These are phyloP conservation scores for Astragalus glycyphyllos DNA, from an alignment of 306 rosid genomes.

Conservation along the genomic window DNA sequence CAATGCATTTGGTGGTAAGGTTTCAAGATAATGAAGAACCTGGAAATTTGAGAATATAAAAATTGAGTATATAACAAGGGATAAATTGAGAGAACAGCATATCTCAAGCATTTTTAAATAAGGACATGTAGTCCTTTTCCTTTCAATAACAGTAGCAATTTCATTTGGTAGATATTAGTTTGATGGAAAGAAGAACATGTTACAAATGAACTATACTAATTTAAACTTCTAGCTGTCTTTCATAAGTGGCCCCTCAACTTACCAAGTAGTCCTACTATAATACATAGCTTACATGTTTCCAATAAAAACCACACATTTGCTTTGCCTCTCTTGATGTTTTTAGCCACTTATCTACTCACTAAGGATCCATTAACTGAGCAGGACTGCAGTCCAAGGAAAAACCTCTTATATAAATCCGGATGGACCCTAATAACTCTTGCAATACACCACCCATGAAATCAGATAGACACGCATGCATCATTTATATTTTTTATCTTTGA, in stretches of 20 bases:
- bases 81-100: slow-evolving; percentile 19
- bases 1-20: slow-evolving; percentile 77
- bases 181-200: slow-evolving; percentile 34
- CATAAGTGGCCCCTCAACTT: slow-evolving; percentile 28
- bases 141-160: slow-evolving; percentile 13
- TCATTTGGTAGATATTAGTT: slow-evolving; percentile 35
- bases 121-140: slow-evolving; percentile 1
- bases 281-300: slow-evolving; percentile 15
- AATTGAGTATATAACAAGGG: slow-evolving; percentile 33
- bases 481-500: background rate
- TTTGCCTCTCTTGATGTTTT: slow-evolving; percentile 22
- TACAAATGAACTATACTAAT: slow-evolving; percentile 29
- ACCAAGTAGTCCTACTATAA: slow-evolving; percentile 24
- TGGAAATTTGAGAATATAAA: slow-evolving; percentile 44
- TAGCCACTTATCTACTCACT: background rate
- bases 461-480: background rate
- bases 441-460: slow-evolving; percentile 33
- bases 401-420: slow-evolving; percentile 13
- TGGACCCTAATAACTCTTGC: slow-evolving; percentile 15
- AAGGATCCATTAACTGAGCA: background rate
- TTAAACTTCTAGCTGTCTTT: slow-evolving; percentile 11
- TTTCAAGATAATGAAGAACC: slow-evolving; percentile 97
- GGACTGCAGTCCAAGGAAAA: slow-evolving; percentile 30
- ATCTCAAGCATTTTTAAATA: slow-evolving; percentile 37
- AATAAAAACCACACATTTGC: background rate